A percentile compares a stretch with the other conserved stretches of the same genome.
These are phyloP conservation scores for Prosopis cineraria DNA, from an alignment of 306 rosid species.

Conservation along the genomic window DNA sequence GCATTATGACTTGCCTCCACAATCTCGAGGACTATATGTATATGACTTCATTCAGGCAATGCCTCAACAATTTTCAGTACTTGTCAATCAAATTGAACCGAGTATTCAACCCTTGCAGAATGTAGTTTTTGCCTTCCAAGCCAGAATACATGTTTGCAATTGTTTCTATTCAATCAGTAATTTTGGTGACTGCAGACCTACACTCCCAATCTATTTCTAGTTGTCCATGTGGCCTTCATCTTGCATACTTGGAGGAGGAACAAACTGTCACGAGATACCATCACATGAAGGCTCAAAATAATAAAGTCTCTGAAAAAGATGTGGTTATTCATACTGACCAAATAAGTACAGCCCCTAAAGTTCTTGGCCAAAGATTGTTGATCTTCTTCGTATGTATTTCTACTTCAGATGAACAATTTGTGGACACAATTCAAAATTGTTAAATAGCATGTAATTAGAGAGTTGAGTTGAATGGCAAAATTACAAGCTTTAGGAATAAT, in stretches of 20 bases:
- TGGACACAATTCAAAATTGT: background rate
- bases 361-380: background rate
- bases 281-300: conserved; percentile 9
- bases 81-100: conserved; percentile 3
- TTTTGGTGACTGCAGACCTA: conserved; percentile 28
- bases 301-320: background rate
- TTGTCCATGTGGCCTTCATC: background rate
- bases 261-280: conserved; percentile 4
- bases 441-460: background rate
- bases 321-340: background rate
- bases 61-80: background rate
- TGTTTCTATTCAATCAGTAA: background rate
- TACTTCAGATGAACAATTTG: background rate
- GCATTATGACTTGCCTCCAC: background rate
- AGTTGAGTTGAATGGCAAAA: background rate
- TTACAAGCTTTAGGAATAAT: background rate
- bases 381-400: background rate
- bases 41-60: conserved; percentile 23
- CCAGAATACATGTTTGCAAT: background rate
- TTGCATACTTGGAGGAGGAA: background rate
- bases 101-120: background rate
- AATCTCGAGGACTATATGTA: conserved; percentile 13
- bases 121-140: conserved; percentile 4
- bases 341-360: background rate
- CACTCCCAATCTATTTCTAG: background rate